Conservation (phyloP, 2,329 filamentous ascomycete species). For the Cladobotryum mycophilum region DNA sequence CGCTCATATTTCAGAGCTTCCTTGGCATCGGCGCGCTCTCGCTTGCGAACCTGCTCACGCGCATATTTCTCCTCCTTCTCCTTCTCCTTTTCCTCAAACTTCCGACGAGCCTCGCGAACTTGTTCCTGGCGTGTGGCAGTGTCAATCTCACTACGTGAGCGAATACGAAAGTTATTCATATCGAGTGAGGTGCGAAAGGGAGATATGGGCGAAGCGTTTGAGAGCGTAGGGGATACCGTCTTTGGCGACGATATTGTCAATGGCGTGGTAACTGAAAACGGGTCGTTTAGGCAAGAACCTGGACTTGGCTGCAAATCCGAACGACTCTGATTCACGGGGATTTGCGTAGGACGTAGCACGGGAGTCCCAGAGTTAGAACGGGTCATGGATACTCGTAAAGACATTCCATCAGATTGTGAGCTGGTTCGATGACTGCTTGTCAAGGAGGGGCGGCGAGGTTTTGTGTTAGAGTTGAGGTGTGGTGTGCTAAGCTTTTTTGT, state of each 20-base stretch:
- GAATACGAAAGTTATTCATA: constrained; percentile 49
- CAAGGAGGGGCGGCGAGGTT: constrained; percentile 22
- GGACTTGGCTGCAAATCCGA: constrained; percentile 41
- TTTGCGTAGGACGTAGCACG: constrained; percentile 33
- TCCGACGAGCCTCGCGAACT: constrained; percentile 54
- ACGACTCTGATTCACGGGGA: constrained; percentile 34
- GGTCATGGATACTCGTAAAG: constrained; percentile 19
- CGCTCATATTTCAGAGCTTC: constrained; percentile 48
- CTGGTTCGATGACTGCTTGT: constrained; percentile 28
- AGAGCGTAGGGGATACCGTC: constrained; percentile 17
- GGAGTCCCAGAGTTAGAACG: constrained; percentile 23
- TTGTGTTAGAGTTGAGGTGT: constrained; percentile 13
- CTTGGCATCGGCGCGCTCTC: constrained; percentile 52
- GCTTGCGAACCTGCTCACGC: constrained; percentile 50
- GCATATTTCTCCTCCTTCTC: constrained; percentile 58
- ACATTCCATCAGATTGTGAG: constrained; percentile 28
- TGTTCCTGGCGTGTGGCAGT: constrained; percentile 48
- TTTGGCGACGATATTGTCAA: constrained; percentile 21
- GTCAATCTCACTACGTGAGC: constrained; percentile 55
- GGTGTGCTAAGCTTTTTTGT: constrained; percentile 1
- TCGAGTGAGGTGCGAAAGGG: constrained; percentile 56
- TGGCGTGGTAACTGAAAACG: constrained; percentile 20
- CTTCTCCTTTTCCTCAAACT: constrained; percentile 56
- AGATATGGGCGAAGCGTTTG: constrained; percentile 33
- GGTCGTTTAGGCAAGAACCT: constrained; percentile 28